phyloP scores from a whole-genome alignment of 2,329 filamentous ascomycete genomes.

The Gaeumannomyces tritici region DNA sequence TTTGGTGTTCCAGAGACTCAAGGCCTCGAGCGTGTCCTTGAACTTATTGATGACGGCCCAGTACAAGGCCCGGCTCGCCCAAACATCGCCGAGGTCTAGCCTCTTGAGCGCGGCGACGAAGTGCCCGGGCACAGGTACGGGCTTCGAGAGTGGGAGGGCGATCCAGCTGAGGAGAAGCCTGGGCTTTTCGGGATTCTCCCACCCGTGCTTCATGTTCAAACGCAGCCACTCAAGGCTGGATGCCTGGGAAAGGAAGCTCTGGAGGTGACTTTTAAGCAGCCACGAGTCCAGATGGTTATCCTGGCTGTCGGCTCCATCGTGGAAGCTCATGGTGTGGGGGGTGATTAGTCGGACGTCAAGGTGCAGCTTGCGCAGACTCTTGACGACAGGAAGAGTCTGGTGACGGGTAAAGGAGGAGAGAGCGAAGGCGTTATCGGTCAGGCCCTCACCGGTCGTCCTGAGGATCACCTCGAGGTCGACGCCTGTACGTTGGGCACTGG shows the following conservation, averaged over 20 bases:
- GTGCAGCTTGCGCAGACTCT: constrained; percentile 34
- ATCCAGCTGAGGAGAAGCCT: neutral
- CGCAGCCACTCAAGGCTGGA: constrained; percentile 40
- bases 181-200: too few species aligned
- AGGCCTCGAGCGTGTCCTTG: neutral
- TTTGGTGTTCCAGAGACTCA: neutral
- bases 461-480: constrained; percentile 39
- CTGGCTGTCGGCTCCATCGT: neutral
- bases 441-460: constrained; percentile 14
- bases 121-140: neutral
- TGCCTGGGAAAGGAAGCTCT: constrained; percentile 27
- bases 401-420: constrained; percentile 29
- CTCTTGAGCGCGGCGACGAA: neutral
- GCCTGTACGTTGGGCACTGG: constrained; percentile 24
- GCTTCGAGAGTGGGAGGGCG: neutral
- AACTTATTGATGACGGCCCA: neutral
- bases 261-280: constrained; percentile 6
- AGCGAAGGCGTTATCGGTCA: constrained; percentile 34
- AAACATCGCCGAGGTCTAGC: neutral
- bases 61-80: neutral
- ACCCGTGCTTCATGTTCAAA: constrained; percentile 35
- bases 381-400: constrained; percentile 29
- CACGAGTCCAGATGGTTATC: constrained; percentile 14
- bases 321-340: neutral
- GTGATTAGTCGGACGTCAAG: constrained; percentile 17